Percentiles rank a stretch among this genome's conserved stretches.
phyloP scores from a whole-genome alignment of 306 rosid genomes.

The Fragaria ananassa region DNA sequence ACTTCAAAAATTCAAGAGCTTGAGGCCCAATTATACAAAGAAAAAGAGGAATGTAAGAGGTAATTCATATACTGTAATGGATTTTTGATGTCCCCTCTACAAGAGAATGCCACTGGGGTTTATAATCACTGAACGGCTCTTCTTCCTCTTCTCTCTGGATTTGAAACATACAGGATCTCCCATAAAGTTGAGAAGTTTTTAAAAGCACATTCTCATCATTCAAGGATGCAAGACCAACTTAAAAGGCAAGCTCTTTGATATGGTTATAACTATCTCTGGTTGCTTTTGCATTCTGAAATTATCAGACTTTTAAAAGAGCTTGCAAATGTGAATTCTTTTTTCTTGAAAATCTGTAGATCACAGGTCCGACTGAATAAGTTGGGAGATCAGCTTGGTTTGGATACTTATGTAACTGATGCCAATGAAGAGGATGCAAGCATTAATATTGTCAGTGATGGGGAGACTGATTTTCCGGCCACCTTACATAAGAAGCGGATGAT shows the following conservation, averaged over 20 bases:
- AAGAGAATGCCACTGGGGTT: background rate
- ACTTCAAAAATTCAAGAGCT: slow-evolving; percentile 90
- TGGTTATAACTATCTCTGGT: too few relatives aligned
- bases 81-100: background rate
- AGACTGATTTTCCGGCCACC: slow-evolving; percentile 42
- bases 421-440: slow-evolving; percentile 79
- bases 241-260: slow-evolving; percentile 48
- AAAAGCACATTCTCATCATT: slow-evolving; percentile 53
- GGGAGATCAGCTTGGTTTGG: slow-evolving; percentile 75
- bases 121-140: slow-evolving; percentile 15
- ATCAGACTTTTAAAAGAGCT: background rate
- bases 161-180: slow-evolving; percentile 55
- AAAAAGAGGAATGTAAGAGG: slow-evolving; percentile 82
- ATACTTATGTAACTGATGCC: slow-evolving; percentile 51
- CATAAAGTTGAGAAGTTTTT: slow-evolving; percentile 74
- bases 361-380: slow-evolving; percentile 69
- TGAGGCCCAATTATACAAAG: slow-evolving; percentile 61
- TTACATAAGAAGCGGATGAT: slow-evolving; percentile 46
- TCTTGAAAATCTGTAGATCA: slow-evolving; percentile 48
- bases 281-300: background rate
- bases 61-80: slow-evolving; percentile 6
- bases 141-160: slow-evolving; percentile 20
- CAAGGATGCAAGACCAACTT: slow-evolving; percentile 71
- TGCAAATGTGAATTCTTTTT: slow-evolving; percentile 24
- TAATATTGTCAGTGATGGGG: slow-evolving; percentile 77